phyloP scores from a whole-genome alignment of 176 grass and related monocot species.

The Coix lacrymajobi region DNA sequence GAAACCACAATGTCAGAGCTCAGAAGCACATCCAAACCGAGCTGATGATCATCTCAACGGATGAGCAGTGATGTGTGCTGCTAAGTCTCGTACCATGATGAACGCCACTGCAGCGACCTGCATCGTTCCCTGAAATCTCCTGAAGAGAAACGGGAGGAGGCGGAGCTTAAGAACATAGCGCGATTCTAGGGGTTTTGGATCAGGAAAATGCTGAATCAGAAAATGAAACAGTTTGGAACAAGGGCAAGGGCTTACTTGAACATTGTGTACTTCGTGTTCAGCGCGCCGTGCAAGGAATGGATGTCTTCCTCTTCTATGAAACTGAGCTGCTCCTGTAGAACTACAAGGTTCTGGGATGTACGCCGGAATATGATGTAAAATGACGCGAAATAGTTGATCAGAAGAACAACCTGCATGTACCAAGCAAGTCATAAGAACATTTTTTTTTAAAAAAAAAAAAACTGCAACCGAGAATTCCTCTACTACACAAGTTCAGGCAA shows the following conservation, averaged over 20 bases:
- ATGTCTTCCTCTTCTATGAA: constrained; percentile 73
- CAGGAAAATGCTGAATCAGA: not conserved
- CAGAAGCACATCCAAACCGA: constrained; percentile 3
- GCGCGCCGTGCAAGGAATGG: constrained; percentile 65
- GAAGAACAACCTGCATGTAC: constrained; percentile 52
- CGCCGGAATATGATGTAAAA: constrained; percentile 80
- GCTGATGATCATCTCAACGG: not conserved
- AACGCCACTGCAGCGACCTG: constrained; percentile 80
- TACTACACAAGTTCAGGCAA: not conserved
- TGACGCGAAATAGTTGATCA: constrained; percentile 64
- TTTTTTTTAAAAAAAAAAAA: not conserved
- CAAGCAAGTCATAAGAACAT: not conserved
- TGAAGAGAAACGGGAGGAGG: constrained; percentile 9
- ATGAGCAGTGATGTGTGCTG: not conserved
- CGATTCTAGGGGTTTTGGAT: not conserved
- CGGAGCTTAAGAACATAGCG: not conserved
- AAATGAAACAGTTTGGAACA: not conserved
- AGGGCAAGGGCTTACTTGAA: constrained; percentile 57
- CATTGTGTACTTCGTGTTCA: constrained; percentile 92
- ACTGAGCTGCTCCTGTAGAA: constrained; percentile 72
- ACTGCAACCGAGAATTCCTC: not conserved
- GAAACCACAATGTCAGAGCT: constrained; percentile 17
- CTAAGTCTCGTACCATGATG: constrained; percentile 63
- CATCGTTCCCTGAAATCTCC: constrained; percentile 97
- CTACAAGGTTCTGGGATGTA: constrained; percentile 63